These are phyloP conservation scores for Escallonia rubra DNA, from an alignment of 129 eudicot species.

Conservation along the genomic window DNA sequence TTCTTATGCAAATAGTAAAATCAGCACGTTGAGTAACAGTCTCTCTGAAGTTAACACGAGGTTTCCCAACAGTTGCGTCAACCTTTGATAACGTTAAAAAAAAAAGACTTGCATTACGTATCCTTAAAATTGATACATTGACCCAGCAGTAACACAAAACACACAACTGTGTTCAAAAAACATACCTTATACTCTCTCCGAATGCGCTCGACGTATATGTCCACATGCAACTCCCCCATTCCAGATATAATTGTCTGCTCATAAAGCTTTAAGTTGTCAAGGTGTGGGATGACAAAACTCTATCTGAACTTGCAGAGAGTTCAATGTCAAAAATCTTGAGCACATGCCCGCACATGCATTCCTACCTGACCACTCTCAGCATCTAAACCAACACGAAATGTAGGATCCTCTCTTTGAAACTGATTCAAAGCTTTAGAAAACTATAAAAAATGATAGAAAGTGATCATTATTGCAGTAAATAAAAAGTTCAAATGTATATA, in stretches of 20 bases:
- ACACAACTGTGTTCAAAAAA: constrained; percentile 3
- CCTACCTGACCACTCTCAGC: constrained; percentile 84
- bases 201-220: constrained; percentile 90
- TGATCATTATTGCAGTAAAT: constrained; percentile 5
- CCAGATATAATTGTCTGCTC: constrained; percentile 96
- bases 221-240: constrained; percentile 97
- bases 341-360: neutral
- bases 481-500: neutral
- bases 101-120: neutral
- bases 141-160: neutral
- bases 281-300: neutral
- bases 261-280: constrained; percentile 19
- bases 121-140: neutral
- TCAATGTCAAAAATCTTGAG: too few species aligned
- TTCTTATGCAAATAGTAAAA: constrained; percentile 96
- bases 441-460: constrained; percentile 29
- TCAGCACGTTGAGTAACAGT: constrained; percentile 92
- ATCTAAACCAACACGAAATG: constrained; percentile 96
- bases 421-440: constrained; percentile 98
- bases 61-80: constrained; percentile 85
- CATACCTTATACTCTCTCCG: constrained; percentile 83
- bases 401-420: constrained; percentile 95
- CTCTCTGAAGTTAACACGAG: constrained; percentile 98
- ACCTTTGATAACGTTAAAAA: constrained; percentile 40
- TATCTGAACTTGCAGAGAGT: neutral